Evolutionary conservation across 306 rosid genomes (phyloP).

Genomic region (Macrotyloma uniflorum): DNA sequence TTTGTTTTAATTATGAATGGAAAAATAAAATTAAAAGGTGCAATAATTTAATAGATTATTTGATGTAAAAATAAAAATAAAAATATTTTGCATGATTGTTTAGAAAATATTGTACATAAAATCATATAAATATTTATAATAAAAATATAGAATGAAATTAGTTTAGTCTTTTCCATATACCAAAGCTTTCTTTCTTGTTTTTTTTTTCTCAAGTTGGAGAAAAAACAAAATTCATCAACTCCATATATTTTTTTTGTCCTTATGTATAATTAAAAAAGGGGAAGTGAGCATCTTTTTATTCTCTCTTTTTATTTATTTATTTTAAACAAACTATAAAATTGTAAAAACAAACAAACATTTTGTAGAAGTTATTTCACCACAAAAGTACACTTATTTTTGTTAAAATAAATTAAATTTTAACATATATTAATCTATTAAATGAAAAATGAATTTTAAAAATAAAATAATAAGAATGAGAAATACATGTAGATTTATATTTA

Average conservation of each 20-base stretch:
- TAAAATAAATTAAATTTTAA: not conserved
- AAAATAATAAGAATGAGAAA: not conserved
- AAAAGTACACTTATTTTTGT: not conserved
- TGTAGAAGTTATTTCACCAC: not conserved
- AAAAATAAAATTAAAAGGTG: no score
- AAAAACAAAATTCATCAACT: not conserved
- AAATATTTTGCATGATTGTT: no score
- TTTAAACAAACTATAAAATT: not conserved
- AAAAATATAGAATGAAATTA: no score
- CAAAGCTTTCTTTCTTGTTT: not conserved
- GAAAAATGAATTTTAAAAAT: not conserved
- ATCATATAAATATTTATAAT: no score
- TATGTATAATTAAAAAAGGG: no score
- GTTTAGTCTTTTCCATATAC: no score
- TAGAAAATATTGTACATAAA: no score
- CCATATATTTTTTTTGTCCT: no score
- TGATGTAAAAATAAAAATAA: no score
- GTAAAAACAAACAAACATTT: not conserved
- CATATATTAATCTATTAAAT: not conserved
- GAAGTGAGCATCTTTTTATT: not conserved
- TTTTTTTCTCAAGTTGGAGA: not conserved
- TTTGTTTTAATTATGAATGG: no score
- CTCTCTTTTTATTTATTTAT: not conserved
- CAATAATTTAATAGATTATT: no score
- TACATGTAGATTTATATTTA: no score